These are phyloP conservation scores for Rhodofomes roseus DNA, from an alignment of 1,284 basidiomycete genomes.

Conservation along the genomic window DNA sequence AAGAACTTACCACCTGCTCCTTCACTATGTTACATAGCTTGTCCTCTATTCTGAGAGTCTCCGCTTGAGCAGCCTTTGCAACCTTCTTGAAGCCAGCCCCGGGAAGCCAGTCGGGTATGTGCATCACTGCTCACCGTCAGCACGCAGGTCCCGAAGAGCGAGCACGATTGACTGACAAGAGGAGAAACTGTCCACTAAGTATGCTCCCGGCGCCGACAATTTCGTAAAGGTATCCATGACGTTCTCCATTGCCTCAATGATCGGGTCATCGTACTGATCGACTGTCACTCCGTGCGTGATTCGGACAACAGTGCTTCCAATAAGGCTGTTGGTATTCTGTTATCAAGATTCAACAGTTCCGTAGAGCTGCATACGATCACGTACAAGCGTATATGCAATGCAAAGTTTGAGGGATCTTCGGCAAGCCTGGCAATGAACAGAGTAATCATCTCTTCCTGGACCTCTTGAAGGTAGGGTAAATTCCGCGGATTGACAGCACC, in stretches of 20 bases:
- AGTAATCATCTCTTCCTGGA: not conserved
- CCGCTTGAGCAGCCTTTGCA: slow-evolving; percentile 2
- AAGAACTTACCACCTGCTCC: not conserved
- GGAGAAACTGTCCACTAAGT: slow-evolving; percentile 17
- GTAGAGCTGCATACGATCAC: not conserved
- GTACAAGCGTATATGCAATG: not conserved
- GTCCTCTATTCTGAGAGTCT: not conserved
- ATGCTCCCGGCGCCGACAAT: slow-evolving; percentile 13
- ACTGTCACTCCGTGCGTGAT: slow-evolving; percentile 2
- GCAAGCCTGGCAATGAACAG: not conserved
- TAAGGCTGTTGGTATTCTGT: not conserved
- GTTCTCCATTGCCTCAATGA: not conserved
- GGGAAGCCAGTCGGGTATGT: slow-evolving; percentile 13
- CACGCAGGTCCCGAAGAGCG: not conserved
- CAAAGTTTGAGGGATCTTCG: not conserved
- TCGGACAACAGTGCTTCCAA: not conserved
- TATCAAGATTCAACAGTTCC: not conserved
- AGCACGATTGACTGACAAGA: not conserved
- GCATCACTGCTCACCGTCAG: not conserved
- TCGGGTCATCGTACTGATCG: not conserved
- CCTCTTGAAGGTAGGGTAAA: not conserved
- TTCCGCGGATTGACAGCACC: not conserved
- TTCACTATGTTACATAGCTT: slow-evolving; percentile 1
- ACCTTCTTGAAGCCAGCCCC: slow-evolving; percentile 11
- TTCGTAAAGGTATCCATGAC: not conserved